phyloP scores from a whole-genome alignment of 805 yeast genomes.

The Barnettozyma botsteinii region DNA sequence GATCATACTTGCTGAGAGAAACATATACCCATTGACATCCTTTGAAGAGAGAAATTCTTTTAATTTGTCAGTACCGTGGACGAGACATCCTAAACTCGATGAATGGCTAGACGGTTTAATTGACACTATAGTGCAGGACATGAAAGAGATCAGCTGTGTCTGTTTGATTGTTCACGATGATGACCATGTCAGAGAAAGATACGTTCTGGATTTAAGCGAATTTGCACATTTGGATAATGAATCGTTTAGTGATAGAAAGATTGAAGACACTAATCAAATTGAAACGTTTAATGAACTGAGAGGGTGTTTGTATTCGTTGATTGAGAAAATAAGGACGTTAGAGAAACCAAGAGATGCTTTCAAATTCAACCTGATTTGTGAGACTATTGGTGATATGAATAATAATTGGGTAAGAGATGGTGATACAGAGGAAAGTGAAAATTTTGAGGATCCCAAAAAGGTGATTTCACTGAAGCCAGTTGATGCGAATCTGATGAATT shows the following conservation, averaged over 20 bases:
- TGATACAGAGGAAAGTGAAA: constrained; percentile 9
- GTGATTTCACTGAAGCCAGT: constrained; percentile 5
- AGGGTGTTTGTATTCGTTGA: constrained; percentile 15
- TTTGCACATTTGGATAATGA: constrained; percentile 21
- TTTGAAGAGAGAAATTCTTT: constrained; percentile 36
- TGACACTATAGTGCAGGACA: constrained; percentile 3
- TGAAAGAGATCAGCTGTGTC: constrained; percentile 16
- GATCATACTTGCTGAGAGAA: constrained; percentile 31
- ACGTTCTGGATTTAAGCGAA: constrained; percentile 30
- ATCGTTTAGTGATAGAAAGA: constrained; percentile 7
- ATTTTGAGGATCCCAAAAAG: constrained; percentile 9
- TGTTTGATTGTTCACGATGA: constrained; percentile 31
- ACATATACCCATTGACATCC: constrained; percentile 31
- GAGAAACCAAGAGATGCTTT: neutral
- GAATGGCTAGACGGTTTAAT: constrained; percentile 11
- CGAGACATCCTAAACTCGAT: constrained; percentile 38
- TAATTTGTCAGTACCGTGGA: constrained; percentile 36
- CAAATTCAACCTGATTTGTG: constrained; percentile 13
- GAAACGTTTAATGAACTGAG: constrained; percentile 18
- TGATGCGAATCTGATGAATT: constrained; percentile 27
- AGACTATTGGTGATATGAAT: constrained; percentile 10
- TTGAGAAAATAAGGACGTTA: constrained; percentile 11
- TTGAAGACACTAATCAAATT: constrained; percentile 3
- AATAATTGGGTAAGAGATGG: constrained; percentile 19
- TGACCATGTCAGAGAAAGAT: constrained; percentile 32